phyloP scores from a whole-genome alignment of 805 yeast species.

The Starmerella stigmatis region DNA sequence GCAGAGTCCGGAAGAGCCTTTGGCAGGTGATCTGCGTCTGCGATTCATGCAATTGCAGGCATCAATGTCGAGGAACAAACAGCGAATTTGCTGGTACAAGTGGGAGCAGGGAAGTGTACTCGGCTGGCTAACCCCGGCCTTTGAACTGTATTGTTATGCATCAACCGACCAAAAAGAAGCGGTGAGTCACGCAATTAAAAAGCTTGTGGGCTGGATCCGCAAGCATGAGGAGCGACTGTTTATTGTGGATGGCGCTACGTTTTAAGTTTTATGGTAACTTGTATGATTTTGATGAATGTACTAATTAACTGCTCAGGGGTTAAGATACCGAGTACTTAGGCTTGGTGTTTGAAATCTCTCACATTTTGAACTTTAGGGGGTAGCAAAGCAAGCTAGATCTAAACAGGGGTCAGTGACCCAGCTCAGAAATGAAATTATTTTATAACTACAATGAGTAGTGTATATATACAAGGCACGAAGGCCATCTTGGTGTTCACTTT shows the following conservation, averaged over 20 bases:
- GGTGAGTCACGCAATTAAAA: slow-evolving; percentile 50
- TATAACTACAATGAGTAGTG: too few species aligned
- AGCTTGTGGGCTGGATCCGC: slow-evolving; percentile 66
- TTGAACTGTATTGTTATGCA: slow-evolving; percentile 53
- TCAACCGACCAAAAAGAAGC: slow-evolving; percentile 49
- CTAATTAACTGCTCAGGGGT: too few species aligned
- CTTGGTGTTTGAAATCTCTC: too few species aligned
- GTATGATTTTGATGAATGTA: too few species aligned
- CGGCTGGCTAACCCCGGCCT: slow-evolving; percentile 48
- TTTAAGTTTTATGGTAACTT: slow-evolving; percentile 27
- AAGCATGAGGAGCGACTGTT: slow-evolving; percentile 61
- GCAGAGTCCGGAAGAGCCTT: neutral
- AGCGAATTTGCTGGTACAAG: slow-evolving; percentile 25
- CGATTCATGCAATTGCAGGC: slow-evolving; percentile 33
- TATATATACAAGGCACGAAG: neutral
- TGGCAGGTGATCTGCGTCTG: slow-evolving; percentile 4
- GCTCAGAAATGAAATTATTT: too few species aligned
- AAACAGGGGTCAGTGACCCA: too few species aligned
- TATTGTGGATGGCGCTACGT: slow-evolving; percentile 62
- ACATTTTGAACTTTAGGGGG: too few species aligned
- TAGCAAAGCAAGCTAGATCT: too few species aligned
- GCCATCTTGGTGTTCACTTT: too few species aligned
- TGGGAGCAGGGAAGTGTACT: slow-evolving; percentile 27
- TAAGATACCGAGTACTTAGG: too few species aligned
- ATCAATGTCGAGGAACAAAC: slow-evolving; percentile 26